Conservation (phyloP, 805 yeast species). For the Wickerhamiella dianesei region DNA sequence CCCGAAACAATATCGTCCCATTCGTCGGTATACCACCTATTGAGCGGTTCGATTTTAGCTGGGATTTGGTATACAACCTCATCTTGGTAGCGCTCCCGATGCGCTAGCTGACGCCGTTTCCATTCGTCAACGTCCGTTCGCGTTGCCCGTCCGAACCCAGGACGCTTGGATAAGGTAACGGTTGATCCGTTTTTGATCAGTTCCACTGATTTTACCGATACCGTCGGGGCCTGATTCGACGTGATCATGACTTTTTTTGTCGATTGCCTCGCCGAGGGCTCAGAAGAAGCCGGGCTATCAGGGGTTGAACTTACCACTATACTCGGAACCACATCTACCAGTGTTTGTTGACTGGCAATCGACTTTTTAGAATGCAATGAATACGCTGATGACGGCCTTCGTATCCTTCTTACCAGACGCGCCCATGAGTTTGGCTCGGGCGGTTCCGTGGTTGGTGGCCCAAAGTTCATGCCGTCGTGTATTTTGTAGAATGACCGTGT, state of each 20-base stretch:
- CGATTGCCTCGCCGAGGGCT: too few relatives aligned
- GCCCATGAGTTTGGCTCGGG: too few relatives aligned
- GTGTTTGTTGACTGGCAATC: background rate
- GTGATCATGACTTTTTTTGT: too few relatives aligned
- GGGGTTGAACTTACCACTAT: background rate
- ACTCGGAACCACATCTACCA: background rate
- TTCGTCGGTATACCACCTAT: constrained; percentile 41
- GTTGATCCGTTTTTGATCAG: too few relatives aligned
- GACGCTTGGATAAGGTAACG: background rate
- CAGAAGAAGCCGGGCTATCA: too few relatives aligned
- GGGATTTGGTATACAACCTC: constrained; percentile 10
- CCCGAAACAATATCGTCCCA: constrained; percentile 77
- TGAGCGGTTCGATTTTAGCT: constrained; percentile 7
- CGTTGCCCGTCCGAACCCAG: background rate
- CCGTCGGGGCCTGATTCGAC: too few relatives aligned
- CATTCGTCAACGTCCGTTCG: background rate
- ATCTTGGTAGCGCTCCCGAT: background rate
- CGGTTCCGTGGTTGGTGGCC: too few relatives aligned
- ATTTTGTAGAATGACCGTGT: constrained; percentile 15
- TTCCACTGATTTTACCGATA: too few relatives aligned
- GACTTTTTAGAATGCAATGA: too few relatives aligned
- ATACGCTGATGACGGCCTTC: too few relatives aligned
- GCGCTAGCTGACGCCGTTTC: too few relatives aligned
- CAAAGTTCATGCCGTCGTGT: constrained; percentile 14
- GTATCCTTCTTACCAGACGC: too few relatives aligned